Evolutionary conservation across 306 rosid species (phyloP), one percentile per base, ranked within the genome.

Genomic region (Castanospermum australe): DNA sequence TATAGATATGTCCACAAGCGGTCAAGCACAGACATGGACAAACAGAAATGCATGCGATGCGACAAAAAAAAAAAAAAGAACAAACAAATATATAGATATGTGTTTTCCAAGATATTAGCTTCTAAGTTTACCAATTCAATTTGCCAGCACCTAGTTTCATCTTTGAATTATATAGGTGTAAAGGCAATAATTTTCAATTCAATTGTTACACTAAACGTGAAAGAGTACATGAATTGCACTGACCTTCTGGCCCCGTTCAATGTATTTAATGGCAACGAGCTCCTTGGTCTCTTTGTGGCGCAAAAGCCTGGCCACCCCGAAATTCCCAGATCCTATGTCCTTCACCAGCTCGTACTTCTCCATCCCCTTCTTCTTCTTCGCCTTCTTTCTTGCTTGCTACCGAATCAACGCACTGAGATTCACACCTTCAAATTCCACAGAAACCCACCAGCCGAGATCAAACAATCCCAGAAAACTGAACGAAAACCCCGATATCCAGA

Each of bases 281-380:
- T 92, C 90, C 52, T 92, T 92, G 79, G 91, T 92, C 32, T 85
- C 86, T 76, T 75, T 92, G 89, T 92, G 71, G 12, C 92, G 87
- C 94, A 89, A 85, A 25, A 92, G 97, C 83, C 97, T 86, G 0
- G 97, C 97, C 76, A 92, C 94, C 4, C 97, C 97, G n/a, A 92
- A 89, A 79, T 92, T 92, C 56, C 97, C 97, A 76, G 94, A 89
- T 82, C 97, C 97, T 85, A 92, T 92, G 45, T 92, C 97, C 88
- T 92, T 92, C 48, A 92, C 89, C 15, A 89, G 85, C 87, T 92
- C 97, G 87, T 89, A 92, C 73, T 86, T 92, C 36, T 92, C 97
- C 97, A 91, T 91, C 45, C 0, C 75, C 4, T 50, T 42, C 57
- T 63, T 24, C 66, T 13, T 14, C n/a, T n/a, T 87, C 39, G 0